Evolutionary conservation across 345 rosid genomes (phyloP).

Genomic region (Corchorus olitorius): DNA sequence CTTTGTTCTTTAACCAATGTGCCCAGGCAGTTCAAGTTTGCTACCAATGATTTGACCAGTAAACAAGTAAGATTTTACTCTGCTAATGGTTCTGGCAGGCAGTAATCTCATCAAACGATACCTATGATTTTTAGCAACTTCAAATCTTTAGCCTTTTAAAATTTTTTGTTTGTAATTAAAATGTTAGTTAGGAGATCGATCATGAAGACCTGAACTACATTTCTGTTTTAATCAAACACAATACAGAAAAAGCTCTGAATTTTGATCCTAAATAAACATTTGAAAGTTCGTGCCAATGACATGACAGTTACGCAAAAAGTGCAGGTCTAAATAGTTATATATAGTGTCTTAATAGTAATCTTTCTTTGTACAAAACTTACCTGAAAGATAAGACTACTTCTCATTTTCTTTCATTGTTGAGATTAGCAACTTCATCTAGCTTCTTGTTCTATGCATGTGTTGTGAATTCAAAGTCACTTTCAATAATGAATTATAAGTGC

Average conservation of each 20-base stretch:
- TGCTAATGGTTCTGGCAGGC: background rate
- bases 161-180: background rate
- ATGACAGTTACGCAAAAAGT: constrained; percentile 4
- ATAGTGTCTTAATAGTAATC: background rate
- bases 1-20: background rate
- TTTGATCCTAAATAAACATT: background rate
- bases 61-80: background rate
- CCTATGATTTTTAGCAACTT: background rate
- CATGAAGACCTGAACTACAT: background rate
- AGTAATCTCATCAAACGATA: constrained; percentile 1
- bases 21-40: constrained; percentile 9
- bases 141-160: too few relatives aligned
- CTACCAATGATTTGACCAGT: background rate
- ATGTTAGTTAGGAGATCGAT: background rate
- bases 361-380: too few relatives aligned
- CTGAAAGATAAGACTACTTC: too few relatives aligned
- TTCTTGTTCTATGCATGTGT: too few relatives aligned
- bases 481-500: constrained; percentile 1
- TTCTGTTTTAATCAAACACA: background rate
- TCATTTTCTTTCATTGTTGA: background rate
- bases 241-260: background rate
- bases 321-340: background rate
- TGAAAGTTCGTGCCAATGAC: background rate
- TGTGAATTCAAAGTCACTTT: background rate
- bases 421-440: background rate